Base-by-base conservation (phyloP, 2,329 filamentous ascomycete species). In the Neonectria faginata region DNA sequence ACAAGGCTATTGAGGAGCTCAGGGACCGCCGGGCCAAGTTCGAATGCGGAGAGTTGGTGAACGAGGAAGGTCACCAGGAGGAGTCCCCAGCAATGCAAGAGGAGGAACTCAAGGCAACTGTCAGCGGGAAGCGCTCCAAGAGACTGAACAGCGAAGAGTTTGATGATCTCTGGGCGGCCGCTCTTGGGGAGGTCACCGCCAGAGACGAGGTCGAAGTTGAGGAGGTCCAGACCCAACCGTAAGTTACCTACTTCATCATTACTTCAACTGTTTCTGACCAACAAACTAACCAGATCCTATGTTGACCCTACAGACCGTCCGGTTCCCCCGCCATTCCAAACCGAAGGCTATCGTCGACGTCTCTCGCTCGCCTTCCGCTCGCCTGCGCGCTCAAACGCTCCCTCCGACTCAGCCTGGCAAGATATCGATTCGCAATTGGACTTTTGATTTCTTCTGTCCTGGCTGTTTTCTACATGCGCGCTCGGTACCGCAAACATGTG, bases 361-460 rank as follows among this genome's bases (percentile, higher is more conserved):
- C 93, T 85, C 92, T 97, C 90, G 92, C 94, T 87, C 88, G 91
- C 80, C 86, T 98, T 91, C 88, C 94, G 83, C 85, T 97, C 91
- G 78, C 83, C 83, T 97, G 93, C 82, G 88, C 92, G 81, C 74
- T 93, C 90, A 88, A 88, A 79, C 86, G 92, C 84, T 92, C 90
- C 81, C 80, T 94, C 88, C 85, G 91, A 82, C 88, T 91, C 86
- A 87, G 91, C 79, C 75, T 96, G 91, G 92, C 90, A 88, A 86
- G 90, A 91, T 86, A 96, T 96, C 86, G 92, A 90, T 83, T 93
- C 89, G 82, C 90, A 84, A 89, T 94, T 96, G 85, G 89, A 85
- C 78, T 87, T 85, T 69, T 92, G 76, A 81, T 88, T 33, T 65
- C 85, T 16, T 70, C 85, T 18, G 60, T 86, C n/a, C 70, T 84